Evolutionary conservation across 108 stramenopile genomes (phyloP).

Genomic region (Conticribra guillardii): DNA sequence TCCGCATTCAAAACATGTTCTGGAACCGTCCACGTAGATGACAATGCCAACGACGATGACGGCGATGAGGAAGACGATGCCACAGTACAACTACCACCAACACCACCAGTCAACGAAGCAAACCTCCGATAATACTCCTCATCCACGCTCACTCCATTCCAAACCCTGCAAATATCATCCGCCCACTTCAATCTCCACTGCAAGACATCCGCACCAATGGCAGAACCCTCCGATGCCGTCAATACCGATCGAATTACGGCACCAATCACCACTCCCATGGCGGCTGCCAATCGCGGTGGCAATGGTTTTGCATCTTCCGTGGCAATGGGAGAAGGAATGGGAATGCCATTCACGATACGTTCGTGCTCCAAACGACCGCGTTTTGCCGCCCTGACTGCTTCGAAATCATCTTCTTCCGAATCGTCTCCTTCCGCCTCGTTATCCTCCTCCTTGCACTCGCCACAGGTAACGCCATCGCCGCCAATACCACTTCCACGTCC

Average conservation of each 20-base stretch:
- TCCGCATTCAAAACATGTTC: constrained; percentile 41
- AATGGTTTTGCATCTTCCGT: constrained; percentile 41
- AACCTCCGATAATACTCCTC: constrained; percentile 64
- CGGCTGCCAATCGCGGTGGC: constrained; percentile 73
- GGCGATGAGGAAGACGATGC: background rate
- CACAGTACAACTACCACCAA: background rate
- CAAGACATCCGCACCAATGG: constrained; percentile 74
- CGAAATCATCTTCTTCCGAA: constrained; percentile 59
- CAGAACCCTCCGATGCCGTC: constrained; percentile 73
- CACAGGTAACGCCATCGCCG: constrained; percentile 3
- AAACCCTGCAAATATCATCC: constrained; percentile 72
- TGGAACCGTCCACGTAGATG: constrained; percentile 28
- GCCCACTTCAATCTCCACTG: constrained; percentile 83
- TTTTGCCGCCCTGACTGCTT: constrained; percentile 64
- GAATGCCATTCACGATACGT: constrained; percentile 21
- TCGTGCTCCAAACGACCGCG: constrained; percentile 38
- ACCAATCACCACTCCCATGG: constrained; percentile 79
- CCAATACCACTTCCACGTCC: constrained; percentile 25
- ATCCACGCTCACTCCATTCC: constrained; percentile 58
- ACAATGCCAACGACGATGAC: background rate
- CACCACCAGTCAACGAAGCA: constrained; percentile 13
- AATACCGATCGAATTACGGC: constrained; percentile 72
- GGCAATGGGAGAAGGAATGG: background rate
- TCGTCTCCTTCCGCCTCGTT: constrained; percentile 62
- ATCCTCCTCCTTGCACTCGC: constrained; percentile 11